These are phyloP conservation scores for Alloteropsis semialata DNA, from an alignment of 176 grass and related monocot genomes.

Conservation along the genomic window DNA sequence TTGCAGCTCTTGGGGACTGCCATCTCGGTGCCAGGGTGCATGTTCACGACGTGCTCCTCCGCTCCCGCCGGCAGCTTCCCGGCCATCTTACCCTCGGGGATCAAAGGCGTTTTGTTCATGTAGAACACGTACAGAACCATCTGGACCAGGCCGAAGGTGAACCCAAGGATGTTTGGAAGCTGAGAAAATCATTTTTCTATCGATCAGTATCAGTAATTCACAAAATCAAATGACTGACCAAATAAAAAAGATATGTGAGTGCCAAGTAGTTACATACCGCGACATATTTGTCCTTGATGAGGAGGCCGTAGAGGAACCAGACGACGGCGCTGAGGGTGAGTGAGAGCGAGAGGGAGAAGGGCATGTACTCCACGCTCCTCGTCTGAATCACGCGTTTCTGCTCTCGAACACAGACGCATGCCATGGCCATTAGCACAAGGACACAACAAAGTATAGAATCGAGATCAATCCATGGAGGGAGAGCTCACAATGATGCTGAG, in stretches of 20 bases:
- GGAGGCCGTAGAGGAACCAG: constrained; percentile 86
- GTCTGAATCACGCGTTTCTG: constrained; percentile 75
- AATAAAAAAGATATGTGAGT: not conserved
- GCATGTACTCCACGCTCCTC: constrained; percentile 92
- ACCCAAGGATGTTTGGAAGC: constrained; percentile 77
- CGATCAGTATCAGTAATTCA: not conserved
- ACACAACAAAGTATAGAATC: not conserved
- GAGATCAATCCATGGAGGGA: too few relatives aligned
- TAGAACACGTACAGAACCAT: constrained; percentile 69
- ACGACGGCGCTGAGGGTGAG: constrained; percentile 76
- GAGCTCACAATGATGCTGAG: constrained; percentile 72
- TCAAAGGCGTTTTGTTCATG: constrained; percentile 40
- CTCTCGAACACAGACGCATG: not conserved
- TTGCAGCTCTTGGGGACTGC: constrained; percentile 18
- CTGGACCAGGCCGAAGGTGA: constrained; percentile 63
- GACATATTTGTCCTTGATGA: constrained; percentile 77
- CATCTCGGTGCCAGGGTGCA: constrained; percentile 24
- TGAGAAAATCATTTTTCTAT: not conserved
- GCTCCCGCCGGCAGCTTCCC: not conserved
- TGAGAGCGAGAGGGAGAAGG: constrained; percentile 78
- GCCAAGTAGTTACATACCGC: constrained; percentile 33
- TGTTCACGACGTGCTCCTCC: constrained; percentile 28
- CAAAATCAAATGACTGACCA: not conserved
- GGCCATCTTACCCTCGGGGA: constrained; percentile 4
- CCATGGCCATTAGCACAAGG: not conserved